Conservation (phyloP, 2,329 filamentous ascomycete species). For the Aspergillus persii region DNA sequence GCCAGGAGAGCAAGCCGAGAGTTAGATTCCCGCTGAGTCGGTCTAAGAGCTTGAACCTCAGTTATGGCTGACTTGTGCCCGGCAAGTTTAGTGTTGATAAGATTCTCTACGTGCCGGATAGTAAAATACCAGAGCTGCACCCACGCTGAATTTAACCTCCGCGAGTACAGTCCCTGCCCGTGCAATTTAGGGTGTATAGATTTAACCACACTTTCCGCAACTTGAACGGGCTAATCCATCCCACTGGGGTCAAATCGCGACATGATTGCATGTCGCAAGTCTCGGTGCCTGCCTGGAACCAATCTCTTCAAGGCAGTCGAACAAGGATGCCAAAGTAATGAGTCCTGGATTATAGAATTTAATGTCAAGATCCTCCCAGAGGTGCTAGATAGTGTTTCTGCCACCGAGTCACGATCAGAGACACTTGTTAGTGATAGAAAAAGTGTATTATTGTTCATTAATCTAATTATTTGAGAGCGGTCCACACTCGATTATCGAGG, state of each 20-base stretch:
- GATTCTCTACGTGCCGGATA: constrained; percentile 1
- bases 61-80: not conserved
- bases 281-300: not conserved
- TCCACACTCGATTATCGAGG: not conserved
- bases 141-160: not conserved
- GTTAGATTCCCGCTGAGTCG: not conserved
- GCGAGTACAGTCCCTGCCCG: not conserved
- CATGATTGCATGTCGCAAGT: constrained; percentile 1
- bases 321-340: constrained; percentile 3
- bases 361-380: constrained; percentile 1
- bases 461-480: not conserved
- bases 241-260: not conserved
- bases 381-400: not conserved
- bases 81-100: not conserved
- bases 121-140: constrained; percentile 5
- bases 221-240: not conserved
- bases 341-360: not conserved
- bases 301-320: not conserved
- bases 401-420: not conserved
- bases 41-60: not conserved
- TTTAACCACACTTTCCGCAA: not conserved
- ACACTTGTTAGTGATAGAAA: not conserved
- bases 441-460: not conserved
- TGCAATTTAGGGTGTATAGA: not conserved
- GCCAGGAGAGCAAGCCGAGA: not conserved